Evolutionary conservation across 805 yeast species (phyloP).

Genomic region (Myxozyma vanderwaltii): DNA sequence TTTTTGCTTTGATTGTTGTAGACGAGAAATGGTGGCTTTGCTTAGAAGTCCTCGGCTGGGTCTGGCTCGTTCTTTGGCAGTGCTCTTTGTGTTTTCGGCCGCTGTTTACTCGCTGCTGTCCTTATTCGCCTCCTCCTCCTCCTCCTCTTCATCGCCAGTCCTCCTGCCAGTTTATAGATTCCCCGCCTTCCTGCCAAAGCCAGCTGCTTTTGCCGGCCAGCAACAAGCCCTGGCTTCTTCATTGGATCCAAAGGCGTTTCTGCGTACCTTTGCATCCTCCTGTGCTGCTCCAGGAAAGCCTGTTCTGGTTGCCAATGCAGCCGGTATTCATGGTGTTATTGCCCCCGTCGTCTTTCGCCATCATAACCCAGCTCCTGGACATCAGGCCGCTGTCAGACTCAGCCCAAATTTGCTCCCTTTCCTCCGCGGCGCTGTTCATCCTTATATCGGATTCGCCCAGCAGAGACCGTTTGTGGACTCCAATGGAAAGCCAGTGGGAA

Average conservation of each 20-base stretch:
- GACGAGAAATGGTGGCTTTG: too few species aligned
- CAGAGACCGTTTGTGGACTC: constrained; percentile 4
- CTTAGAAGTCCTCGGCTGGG: too few species aligned
- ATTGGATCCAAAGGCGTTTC: background rate
- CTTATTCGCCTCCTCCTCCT: too few species aligned
- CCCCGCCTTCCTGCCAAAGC: too few species aligned
- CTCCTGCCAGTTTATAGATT: too few species aligned
- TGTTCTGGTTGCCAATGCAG: constrained; percentile 6
- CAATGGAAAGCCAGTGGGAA: background rate
- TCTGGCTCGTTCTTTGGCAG: too few species aligned
- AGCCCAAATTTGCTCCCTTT: constrained; percentile 25
- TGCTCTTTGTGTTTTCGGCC: too few species aligned
- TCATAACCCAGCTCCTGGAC: background rate
- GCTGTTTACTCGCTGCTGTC: too few species aligned
- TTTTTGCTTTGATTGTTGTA: too few species aligned
- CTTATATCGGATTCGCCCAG: constrained; percentile 27
- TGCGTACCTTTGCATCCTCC: background rate
- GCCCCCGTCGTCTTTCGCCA: constrained; percentile 1
- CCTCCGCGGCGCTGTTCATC: constrained; percentile 19
- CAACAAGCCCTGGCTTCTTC: too few species aligned
- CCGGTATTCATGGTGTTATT: constrained; percentile 7
- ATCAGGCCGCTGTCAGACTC: constrained; percentile 5
- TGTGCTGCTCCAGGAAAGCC: background rate
- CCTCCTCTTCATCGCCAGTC: too few species aligned
- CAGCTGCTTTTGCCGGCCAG: too few species aligned